Conservation (phyloP, 768 basidiomycete species). For the Tylopilus intermedius region DNA sequence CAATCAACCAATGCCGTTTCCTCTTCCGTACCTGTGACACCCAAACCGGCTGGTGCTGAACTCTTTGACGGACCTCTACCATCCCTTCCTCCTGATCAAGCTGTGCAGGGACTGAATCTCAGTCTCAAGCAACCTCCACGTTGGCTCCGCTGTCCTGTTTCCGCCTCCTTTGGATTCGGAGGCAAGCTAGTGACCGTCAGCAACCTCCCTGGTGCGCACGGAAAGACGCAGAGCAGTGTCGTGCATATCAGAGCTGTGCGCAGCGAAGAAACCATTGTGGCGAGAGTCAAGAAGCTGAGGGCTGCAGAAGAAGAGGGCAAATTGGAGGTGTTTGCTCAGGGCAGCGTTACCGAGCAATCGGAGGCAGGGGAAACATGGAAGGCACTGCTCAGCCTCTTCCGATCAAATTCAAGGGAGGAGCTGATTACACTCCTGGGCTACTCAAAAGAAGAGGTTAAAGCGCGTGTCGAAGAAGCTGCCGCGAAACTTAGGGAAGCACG, state of each 20-base stretch:
- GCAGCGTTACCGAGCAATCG: slow-evolving; percentile 32
- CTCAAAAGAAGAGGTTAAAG: slow-evolving; percentile 79
- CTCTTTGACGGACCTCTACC: slow-evolving; percentile 63
- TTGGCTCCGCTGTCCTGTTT: slow-evolving; percentile 85
- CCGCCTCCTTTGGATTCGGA: slow-evolving; percentile 85
- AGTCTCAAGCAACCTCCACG: slow-evolving; percentile 94
- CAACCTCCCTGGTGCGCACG: slow-evolving; percentile 69
- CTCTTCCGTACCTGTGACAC: slow-evolving; percentile 37
- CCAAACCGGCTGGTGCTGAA: slow-evolving; percentile 58
- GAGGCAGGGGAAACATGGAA: slow-evolving; percentile 68
- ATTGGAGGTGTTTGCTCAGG: slow-evolving; percentile 67
- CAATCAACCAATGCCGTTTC: slow-evolving; percentile 71
- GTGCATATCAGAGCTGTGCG: slow-evolving; percentile 76
- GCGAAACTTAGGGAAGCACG: slow-evolving; percentile 57
- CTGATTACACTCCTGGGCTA: slow-evolving; percentile 88
- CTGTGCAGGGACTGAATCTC: slow-evolving; percentile 50
- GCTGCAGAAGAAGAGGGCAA: slow-evolving; percentile 52
- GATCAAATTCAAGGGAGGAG: slow-evolving; percentile 84
- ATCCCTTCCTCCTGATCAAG: slow-evolving; percentile 43
- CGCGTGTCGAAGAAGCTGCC: slow-evolving; percentile 77
- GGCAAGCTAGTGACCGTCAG: slow-evolving; percentile 78
- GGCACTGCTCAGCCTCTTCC: slow-evolving; percentile 83
- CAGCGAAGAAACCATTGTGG: slow-evolving; percentile 70
- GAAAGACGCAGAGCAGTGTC: slow-evolving; percentile 76
- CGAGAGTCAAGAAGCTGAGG: slow-evolving; percentile 66